These are phyloP conservation scores for Helenozyma rhizophorensis DNA, from an alignment of 805 yeast species.

Conservation along the genomic window DNA sequence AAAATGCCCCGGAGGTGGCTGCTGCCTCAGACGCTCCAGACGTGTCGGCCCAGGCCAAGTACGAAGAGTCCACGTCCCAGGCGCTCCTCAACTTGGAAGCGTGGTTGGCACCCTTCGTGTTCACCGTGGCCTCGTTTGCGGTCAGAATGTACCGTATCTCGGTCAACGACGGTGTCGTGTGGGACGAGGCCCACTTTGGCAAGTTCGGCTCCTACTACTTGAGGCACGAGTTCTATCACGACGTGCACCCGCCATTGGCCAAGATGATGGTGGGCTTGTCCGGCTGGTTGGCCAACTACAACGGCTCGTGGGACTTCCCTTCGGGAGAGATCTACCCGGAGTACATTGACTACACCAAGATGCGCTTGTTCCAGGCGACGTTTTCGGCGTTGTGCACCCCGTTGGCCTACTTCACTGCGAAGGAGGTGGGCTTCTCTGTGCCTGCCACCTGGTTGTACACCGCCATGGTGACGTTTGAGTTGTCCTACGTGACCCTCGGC, in stretches of 20 bases:
- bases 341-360: conserved; percentile 70
- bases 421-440: conserved; percentile 67
- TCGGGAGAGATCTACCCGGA: conserved; percentile 77
- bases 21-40: conserved; percentile 3
- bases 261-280: conserved; percentile 76
- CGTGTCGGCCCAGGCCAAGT: conserved; percentile 13
- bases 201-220: conserved; percentile 79
- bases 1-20: background rate
- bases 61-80: conserved; percentile 10
- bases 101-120: conserved; percentile 51
- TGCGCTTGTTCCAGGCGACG: conserved; percentile 84
- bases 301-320: conserved; percentile 86
- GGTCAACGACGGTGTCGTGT: conserved; percentile 60
- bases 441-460: conserved; percentile 75
- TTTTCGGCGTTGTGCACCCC: conserved; percentile 86
- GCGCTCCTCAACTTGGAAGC: conserved; percentile 30
- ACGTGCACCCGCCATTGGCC: conserved; percentile 86
- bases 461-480: conserved; percentile 76
- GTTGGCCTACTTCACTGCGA: conserved; percentile 76
- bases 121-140: conserved; percentile 66
- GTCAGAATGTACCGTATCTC: conserved; percentile 76
- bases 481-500: conserved; percentile 78
- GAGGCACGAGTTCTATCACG: conserved; percentile 76
- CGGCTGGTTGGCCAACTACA: conserved; percentile 76
- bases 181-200: conserved; percentile 93